Percentiles rank a stretch among this genome's conserved stretches.
These are phyloP conservation scores for Rubroboletus satanas DNA, from an alignment of 768 basidiomycete genomes.

Conservation along the genomic window DNA sequence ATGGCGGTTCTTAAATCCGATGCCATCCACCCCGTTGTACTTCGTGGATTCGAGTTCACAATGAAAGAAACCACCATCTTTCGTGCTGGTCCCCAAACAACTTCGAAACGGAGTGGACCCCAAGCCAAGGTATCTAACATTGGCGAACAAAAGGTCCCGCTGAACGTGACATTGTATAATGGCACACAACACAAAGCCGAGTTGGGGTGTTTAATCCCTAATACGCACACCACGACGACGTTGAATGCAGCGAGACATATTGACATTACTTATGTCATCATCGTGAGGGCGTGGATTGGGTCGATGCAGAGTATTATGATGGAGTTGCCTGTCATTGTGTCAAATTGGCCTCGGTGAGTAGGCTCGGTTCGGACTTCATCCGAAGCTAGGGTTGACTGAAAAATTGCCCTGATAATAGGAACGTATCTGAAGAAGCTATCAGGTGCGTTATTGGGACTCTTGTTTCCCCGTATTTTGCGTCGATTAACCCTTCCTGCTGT, in stretches of 20 bases:
- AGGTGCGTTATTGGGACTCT: constrained; percentile 28
- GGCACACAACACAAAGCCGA: constrained; percentile 72
- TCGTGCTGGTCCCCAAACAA: constrained; percentile 53
- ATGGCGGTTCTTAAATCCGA: constrained; percentile 72
- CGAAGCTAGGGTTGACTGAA: background rate
- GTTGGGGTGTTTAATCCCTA: constrained; percentile 63
- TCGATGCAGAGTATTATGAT: constrained; percentile 59
- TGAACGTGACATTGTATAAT: constrained; percentile 71
- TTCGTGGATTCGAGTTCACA: constrained; percentile 81
- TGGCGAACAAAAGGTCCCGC: constrained; percentile 66
- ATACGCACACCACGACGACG: constrained; percentile 75
- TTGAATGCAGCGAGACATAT: constrained; percentile 80
- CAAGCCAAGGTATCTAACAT: constrained; percentile 52
- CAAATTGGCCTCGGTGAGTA: constrained; percentile 80
- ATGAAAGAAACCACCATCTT: constrained; percentile 77
- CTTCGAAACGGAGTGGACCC: constrained; percentile 53
- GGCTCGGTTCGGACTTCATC: background rate
- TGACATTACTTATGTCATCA: constrained; percentile 77
- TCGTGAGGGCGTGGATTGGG: constrained; percentile 75
- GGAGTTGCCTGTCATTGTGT: constrained; percentile 76
- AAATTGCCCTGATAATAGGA: constrained; percentile 36
- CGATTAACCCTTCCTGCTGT: background rate
- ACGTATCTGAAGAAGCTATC: constrained; percentile 69
- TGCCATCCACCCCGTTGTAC: constrained; percentile 58
- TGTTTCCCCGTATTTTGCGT: background rate